These are phyloP conservation scores for Hemileia vastatrix DNA, from an alignment of 1,284 basidiomycete genomes.

Conservation along the genomic window DNA sequence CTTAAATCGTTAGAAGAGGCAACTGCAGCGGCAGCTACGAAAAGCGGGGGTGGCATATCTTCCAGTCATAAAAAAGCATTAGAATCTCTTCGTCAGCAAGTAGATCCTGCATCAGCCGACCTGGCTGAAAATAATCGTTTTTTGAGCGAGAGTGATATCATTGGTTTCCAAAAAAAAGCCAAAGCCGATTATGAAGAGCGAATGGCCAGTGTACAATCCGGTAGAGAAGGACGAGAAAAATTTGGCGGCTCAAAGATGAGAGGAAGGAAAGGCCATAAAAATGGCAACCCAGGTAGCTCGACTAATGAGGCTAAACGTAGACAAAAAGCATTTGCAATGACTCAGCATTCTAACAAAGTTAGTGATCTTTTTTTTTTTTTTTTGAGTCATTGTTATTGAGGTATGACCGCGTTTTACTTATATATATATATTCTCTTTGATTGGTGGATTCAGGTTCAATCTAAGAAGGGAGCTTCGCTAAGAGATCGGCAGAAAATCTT, in stretches of 20 bases:
- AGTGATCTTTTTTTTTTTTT: background rate
- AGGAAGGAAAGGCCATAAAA: slow-evolving; percentile 42
- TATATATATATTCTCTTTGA: background rate
- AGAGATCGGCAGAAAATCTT: slow-evolving; percentile 20
- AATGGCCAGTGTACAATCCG: slow-evolving; percentile 80
- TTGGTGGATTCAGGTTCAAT: slow-evolving; percentile 6
- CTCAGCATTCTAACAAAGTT: slow-evolving; percentile 20
- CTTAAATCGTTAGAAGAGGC: slow-evolving; percentile 49
- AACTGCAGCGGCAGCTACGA: slow-evolving; percentile 63
- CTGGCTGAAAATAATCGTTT: slow-evolving; percentile 54
- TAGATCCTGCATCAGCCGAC: slow-evolving; percentile 40
- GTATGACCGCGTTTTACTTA: background rate
- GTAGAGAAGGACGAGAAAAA: slow-evolving; percentile 90
- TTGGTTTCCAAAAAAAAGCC: slow-evolving; percentile 85
- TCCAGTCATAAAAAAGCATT: slow-evolving; percentile 76
- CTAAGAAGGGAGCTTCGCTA: slow-evolving; percentile 19
- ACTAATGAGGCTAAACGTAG: slow-evolving; percentile 22
- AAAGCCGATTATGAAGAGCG: slow-evolving; percentile 93
- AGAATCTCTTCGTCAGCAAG: slow-evolving; percentile 49
- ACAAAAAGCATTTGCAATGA: slow-evolving; percentile 21
- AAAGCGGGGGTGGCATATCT: slow-evolving; percentile 60
- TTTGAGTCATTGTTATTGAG: background rate
- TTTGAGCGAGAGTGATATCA: slow-evolving; percentile 80
- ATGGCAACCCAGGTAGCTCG: slow-evolving; percentile 32
- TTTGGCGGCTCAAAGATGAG: slow-evolving; percentile 53